Evolutionary conservation across 495 filamentous ascomycete genomes (phyloP), one percentile per base, ranked within the genome.

Genomic region (Penicillium paxilli): DNA sequence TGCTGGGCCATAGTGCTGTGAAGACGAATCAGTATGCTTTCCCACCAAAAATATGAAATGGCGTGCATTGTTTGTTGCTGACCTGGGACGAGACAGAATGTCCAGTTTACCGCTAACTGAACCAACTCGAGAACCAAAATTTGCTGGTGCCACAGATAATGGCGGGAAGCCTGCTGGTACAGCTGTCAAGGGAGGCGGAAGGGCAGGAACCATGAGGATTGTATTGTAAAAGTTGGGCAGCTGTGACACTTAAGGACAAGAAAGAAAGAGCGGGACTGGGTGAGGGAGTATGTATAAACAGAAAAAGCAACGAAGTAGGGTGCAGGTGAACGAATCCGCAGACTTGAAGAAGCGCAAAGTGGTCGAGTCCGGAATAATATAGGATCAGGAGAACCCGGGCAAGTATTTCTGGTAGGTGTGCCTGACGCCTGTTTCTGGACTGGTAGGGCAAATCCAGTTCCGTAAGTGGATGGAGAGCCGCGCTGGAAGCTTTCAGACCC

Each of bases 1-100:
- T 72, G 70, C 11, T 68, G 69, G 49, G 70, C 63, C 54, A 74
- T 65, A 33, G 63, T 63, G 52, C 60, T 66, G 63, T 55, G 68
- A 42, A n/a, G 30, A 45, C 47, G n/a, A 51, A 59, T 76, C 68
- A 76, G 73, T 52, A 64, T 45, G 9, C 35, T 41, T 17, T 54
- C 47, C 35, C 49, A 35, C 55, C 17, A 44, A 16, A 38, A 12
- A 24, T 28, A 37, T 4, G 6, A 32, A 35, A 50, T 35, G 38
- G 25, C 25, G 8, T 33, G 32, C 32, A 47, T 40, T 50, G 45
- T 57, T 62, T 54, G 9, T 38, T 67, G 73, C 73, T 74, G 45
- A 78, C 75, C 73, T 76, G 48, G 68, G 64, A 55, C 68, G 72
- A 69, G 72, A 70, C 58, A 70, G 64, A 26, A 67, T 55, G 56